Base-by-base conservation (phyloP, 2,329 filamentous ascomycete species). In the Aspergillus hortae region DNA sequence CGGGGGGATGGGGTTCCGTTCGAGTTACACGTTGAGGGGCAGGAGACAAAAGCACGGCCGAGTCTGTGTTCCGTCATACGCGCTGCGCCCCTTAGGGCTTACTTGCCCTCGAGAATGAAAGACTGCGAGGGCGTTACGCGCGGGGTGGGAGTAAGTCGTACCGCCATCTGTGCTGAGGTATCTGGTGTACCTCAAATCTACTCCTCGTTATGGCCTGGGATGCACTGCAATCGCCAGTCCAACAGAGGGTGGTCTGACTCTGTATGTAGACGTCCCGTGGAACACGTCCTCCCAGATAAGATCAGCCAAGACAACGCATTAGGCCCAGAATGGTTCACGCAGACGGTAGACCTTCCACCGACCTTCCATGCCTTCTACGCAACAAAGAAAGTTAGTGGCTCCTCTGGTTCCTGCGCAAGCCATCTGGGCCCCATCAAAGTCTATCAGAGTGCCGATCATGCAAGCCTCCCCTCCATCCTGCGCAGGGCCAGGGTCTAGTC, bases 401-500 rank as follows among this genome's bases (percentile, higher is more conserved):
- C 43, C 44, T 55, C 25, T 32, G 36, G 63, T 63, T 63, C 58
- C 59, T 66, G 62, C 59, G 56, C 54, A 60, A 54, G 54, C 46
- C 56, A 58, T 56, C 48, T 42, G 38, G 14, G 45, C 44, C 48
- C 41, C 44, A 36, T 47, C 51, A 44, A 51, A 54, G 49, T 41
- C 48, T 55, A 54, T 54, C 44, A 19, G 27, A 25, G 15, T 42
- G 40, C 40, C 23, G 40, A 42, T 42, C 40, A 23, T 42, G 40
- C 40, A 42, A 17, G 40, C 44, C 30, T n/a, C 48, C 46, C 35
- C 40, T 46, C 40, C 40, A 12, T 23, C 19, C 35, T 38, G 27
- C 7, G 7, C 27, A 30, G 7, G 27, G 27, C 27, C 27, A 7
- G 27, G 10, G 6, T 30, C 27, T 7, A 30, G 27, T 10, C 10